Base-by-base conservation (phyloP, 305 asterid genomes). In the Fraxinus nigra region DNA sequence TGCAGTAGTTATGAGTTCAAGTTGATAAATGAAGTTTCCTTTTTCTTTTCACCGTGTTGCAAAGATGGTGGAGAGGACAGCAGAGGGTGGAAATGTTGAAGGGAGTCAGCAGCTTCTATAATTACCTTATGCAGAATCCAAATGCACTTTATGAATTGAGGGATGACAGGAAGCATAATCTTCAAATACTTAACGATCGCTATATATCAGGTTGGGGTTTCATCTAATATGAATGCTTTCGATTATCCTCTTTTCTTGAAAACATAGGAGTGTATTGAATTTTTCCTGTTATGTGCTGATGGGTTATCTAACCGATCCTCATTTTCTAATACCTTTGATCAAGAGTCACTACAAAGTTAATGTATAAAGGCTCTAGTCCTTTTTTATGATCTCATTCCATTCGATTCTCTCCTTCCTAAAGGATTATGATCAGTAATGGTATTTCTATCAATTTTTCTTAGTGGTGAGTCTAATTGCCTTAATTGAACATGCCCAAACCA, bases 21-120 rank as follows among this genome's bases (percentile, higher is more conserved):
- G 48, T 8, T 40, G 14, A 40, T 40, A 40, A 40, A 14, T 40
- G 48, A 40, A 9, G 38, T 35, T 35, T 35, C 9, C 38, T 32
- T 32, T 32, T 32, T 32, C 3, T 32, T 32, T 32, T 32, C 34
- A 3, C 34, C 0, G 34, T 32, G 34, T 32, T 32, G 34, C 75
- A 90, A 92, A 88, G 63, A 90, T 90, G 93, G 85, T 88, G 76
- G 92, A 89, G 34, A 88, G 93, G 79, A 88, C 90, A 82, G 90
- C 87, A 16, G 90, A 88, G 86, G 73, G 93, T 90, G 78, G 92
- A 89, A 51, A 85, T 90, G 80, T 77, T 90, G 83, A 88, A 90
- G 85, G 88, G 99, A 95, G 82, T 93, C 89, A 20, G 99, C 98
- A 22, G 94, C 97, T 61, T 97, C 98, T 9, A 88, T 94, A 86